These are phyloP conservation scores for Lactarius pseudohatsudake DNA, from an alignment of 768 basidiomycete species.

Conservation along the genomic window DNA sequence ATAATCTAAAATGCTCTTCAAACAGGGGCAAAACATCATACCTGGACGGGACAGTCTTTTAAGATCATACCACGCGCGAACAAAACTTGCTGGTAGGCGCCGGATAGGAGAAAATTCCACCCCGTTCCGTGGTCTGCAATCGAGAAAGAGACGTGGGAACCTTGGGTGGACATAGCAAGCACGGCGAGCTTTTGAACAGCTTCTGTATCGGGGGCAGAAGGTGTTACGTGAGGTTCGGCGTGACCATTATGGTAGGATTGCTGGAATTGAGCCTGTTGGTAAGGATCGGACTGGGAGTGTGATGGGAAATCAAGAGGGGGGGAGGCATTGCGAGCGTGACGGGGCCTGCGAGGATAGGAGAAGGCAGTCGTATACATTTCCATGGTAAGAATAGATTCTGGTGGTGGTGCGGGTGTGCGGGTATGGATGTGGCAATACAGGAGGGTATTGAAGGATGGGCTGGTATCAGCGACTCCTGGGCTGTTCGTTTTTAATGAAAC, in stretches of 20 bases:
- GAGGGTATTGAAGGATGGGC: conserved; percentile 27
- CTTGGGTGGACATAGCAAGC: conserved; percentile 77
- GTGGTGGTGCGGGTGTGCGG: conserved; percentile 27
- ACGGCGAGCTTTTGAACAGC: conserved; percentile 77
- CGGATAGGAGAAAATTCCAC: conserved; percentile 91
- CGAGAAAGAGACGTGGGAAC: conserved; percentile 80
- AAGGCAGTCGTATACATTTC: conserved; percentile 96
- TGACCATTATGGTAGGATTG: conserved; percentile 35
- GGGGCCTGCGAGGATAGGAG: conserved; percentile 83
- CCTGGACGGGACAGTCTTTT: conserved; percentile 86
- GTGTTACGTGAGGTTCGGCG: conserved; percentile 34
- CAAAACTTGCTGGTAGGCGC: conserved; percentile 92
- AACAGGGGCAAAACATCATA: conserved; percentile 38
- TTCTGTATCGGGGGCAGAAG: conserved; percentile 57
- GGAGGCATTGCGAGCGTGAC: conserved; percentile 61
- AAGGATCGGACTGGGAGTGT: conserved; percentile 44
- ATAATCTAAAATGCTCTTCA: conserved; percentile 26
- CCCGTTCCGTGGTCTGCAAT: conserved; percentile 67
- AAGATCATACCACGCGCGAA: conserved; percentile 83
- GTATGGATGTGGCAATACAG: conserved; percentile 31
- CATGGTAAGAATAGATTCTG: conserved; percentile 51
- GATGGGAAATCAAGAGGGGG: conserved; percentile 63
- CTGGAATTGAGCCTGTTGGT: conserved; percentile 40
- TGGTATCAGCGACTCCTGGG: conserved; percentile 29
- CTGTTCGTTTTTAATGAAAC: conserved; percentile 25